Base-by-base conservation (phyloP, 2,329 filamentous ascomycete genomes). In the Trichoderma arundinaceum region DNA sequence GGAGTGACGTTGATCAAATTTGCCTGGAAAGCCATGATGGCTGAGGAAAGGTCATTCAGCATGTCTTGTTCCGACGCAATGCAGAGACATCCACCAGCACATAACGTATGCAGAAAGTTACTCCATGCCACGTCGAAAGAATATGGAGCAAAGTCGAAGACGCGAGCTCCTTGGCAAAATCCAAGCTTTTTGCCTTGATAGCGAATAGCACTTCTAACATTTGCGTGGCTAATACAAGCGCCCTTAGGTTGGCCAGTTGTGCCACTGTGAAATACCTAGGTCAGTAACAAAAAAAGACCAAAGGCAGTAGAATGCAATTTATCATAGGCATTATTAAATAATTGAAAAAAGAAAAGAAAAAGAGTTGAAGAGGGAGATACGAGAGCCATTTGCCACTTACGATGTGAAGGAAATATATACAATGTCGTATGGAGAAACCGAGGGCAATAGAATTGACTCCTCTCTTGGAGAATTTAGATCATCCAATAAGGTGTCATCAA, bases 201-300 rank as follows among this genome's bases (percentile, higher is more conserved):
- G 15, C 38, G 48, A 59, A 68, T 65, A 17, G 70, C 64, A 43
- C 54, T 69, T 44, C 64, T 64, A 17, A 69, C 68, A 51, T 69
- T 63, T 5, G 59, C 13, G 17, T 71, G 72, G 15, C 61, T 66
- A 44, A 70, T 64, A 3, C 71, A 61, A 2, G 69, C 70, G n/a
- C 73, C 73, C 41, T 74, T 74, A 6, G 73, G 68, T 7, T 68
- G 67, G 2, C 70, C 68, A n/a, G 66, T 68, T 7, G 62, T 68
- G 8, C 70, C 70, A 3, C 51, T 54, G 7, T 39, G 22, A 28
- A 28, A 28, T 28, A 28, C 22, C 2, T 4, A 28, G 22, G 22
- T 28, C 22, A 28, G 22, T 28, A 28, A 54, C 22, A 22, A 22
- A 7, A 7, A 54, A 22, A n/a, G 52, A 7, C n/a, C 5, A 22